Evolutionary conservation across 2,329 filamentous ascomycete genomes (phyloP).

Genomic region (Aureobasidium sp.): DNA sequence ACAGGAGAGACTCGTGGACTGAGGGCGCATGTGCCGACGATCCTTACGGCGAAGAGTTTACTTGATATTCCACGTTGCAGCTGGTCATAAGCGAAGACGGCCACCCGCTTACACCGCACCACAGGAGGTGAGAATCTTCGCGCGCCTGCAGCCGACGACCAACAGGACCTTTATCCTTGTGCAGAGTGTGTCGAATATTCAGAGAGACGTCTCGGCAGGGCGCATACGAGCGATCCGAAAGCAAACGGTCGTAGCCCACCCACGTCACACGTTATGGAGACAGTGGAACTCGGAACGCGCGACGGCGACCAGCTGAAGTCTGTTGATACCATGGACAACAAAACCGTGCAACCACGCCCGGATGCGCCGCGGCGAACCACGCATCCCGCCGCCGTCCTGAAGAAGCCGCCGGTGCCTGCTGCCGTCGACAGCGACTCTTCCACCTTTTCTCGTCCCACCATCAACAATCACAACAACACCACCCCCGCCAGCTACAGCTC

Average conservation of each 20-base stretch:
- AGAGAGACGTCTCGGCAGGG: background rate
- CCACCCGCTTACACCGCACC: background rate
- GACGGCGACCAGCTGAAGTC: background rate
- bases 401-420: background rate
- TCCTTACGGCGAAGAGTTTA: slow-evolving; percentile 1
- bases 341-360: background rate
- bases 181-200: background rate
- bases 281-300: slow-evolving; percentile 3
- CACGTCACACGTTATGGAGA: slow-evolving; percentile 6
- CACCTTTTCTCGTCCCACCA: background rate
- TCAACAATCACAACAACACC: background rate
- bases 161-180: background rate
- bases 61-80: background rate
- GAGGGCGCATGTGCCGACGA: background rate
- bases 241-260: slow-evolving; percentile 2
- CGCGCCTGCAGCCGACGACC: background rate
- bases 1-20: background rate
- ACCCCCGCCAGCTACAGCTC: background rate
- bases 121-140: background rate
- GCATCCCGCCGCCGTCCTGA: background rate
- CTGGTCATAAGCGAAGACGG: background rate
- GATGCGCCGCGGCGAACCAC: slow-evolving; percentile 3
- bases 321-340: slow-evolving; percentile 6
- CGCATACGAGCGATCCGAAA: background rate
- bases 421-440: background rate